Evolutionary conservation across 192 early-diverging fungal genomes (phyloP).

Genomic region (Entomortierella lignicola): DNA sequence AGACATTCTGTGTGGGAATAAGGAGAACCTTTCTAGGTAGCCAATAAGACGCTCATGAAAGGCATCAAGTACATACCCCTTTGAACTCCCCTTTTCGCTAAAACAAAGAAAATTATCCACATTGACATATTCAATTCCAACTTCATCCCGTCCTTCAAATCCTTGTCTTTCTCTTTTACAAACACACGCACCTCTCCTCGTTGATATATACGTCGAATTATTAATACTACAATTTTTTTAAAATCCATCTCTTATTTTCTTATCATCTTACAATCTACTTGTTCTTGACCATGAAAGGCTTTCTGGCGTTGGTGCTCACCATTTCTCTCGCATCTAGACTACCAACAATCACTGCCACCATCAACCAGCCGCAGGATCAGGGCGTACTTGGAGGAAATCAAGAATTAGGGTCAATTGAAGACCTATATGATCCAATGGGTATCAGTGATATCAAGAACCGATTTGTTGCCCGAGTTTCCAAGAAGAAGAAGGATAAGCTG

Average conservation of each 20-base stretch:
- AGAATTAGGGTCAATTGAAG: neutral
- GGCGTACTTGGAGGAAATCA: neutral
- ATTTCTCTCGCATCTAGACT: slow-evolving; percentile 1
- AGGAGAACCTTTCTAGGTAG: too few species aligned
- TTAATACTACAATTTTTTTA: too few species aligned
- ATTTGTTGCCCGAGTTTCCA: neutral
- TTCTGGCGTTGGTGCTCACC: neutral
- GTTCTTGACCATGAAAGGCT: slow-evolving; percentile 6
- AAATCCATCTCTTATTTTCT: too few species aligned
- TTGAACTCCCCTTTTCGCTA: too few species aligned
- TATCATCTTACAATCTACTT: too few species aligned
- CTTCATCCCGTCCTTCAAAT: too few species aligned
- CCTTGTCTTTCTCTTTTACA: too few species aligned
- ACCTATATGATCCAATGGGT: neutral
- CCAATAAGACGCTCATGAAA: too few species aligned
- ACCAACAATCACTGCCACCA: neutral
- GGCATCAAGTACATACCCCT: too few species aligned
- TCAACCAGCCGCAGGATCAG: neutral
- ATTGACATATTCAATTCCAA: too few species aligned
- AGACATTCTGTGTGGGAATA: too few species aligned
- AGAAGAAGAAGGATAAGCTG: neutral
- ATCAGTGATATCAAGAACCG: neutral
- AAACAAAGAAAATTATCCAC: too few species aligned
- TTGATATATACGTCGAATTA: neutral
- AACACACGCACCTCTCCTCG: neutral